Conservation (phyloP, 2,329 filamentous ascomycete species). For the Aureobasidium subglaciale region DNA sequence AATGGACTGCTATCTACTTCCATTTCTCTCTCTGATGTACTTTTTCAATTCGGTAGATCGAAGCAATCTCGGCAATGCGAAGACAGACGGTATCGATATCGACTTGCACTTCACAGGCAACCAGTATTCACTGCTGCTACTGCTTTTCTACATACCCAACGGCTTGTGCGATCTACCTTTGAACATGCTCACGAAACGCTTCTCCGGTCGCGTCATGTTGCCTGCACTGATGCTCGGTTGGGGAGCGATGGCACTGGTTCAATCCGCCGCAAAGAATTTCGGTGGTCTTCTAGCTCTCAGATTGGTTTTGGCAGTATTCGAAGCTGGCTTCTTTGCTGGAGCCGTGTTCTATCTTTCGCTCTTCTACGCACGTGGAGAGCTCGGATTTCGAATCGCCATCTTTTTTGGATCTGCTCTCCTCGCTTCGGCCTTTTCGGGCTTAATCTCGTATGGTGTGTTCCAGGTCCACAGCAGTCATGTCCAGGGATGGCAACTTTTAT, state of each 20-base stretch:
- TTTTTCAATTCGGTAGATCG: conserved; percentile 7
- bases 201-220: conserved; percentile 38
- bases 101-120: conserved; percentile 39
- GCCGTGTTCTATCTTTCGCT: conserved; percentile 49
- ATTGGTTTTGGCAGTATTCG: conserved; percentile 41
- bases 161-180: conserved; percentile 44
- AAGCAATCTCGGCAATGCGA: conserved; percentile 45
- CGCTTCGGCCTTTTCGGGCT: conserved; percentile 35
- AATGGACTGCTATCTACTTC: background rate
- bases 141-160: conserved; percentile 47
- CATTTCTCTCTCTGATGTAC: background rate
- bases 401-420: conserved; percentile 39
- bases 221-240: conserved; percentile 41
- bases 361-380: conserved; percentile 39
- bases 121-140: conserved; percentile 39
- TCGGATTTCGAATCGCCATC: conserved; percentile 39
- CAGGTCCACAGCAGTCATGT: conserved; percentile 42
- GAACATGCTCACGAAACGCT: conserved; percentile 43
- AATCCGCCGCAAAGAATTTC: conserved; percentile 45
- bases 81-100: conserved; percentile 43
- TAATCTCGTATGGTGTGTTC: conserved; percentile 39
- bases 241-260: conserved; percentile 42
- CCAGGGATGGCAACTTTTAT: conserved; percentile 41
- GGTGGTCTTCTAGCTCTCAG: conserved; percentile 43
- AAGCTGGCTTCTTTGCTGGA: conserved; percentile 50